Base-by-base conservation (phyloP, 2,329 filamentous ascomycete species). In the Trichoderma lentiforme region DNA sequence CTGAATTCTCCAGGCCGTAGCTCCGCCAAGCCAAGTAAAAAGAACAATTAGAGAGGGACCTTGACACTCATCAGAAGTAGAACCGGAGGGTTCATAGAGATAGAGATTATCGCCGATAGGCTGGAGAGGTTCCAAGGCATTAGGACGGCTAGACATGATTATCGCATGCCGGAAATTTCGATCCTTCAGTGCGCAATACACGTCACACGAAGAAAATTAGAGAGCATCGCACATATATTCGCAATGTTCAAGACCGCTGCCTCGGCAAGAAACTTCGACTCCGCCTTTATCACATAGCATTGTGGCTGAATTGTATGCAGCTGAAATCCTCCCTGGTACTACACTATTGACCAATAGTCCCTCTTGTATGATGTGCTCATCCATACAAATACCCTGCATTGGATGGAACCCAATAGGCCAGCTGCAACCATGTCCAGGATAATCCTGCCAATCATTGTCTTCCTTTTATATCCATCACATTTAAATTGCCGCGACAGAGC, bases 31-130 rank as follows among this genome's bases (percentile, higher is more conserved):
- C 68, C 68, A 70, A 2, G 58, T 57, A 30, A 56, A 63, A 21
- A 70, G 26, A 24, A 70, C 28, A 11, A 70, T 70, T 3, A 70
- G 26, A 34, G 68, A 70, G 1, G 68, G 68, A 3, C 58, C 68
- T 3, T 51, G 14, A 6, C 28, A 24, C 21, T 58, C 28, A 6
- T 62, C 21, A 3, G 18, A 26, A 18, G 58, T 1, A 26, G 15
- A 9, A 24, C 15, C 15, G 24, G 39, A 24, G 24, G 63, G 47
- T 21, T 63, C 43, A 21, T 61, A 63, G 26, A 70, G 28, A 8
- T 62, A 70, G 12, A 51, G 30, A 26, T 70, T 18, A 4, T 63
- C 39, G 28, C 57, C 68, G 15, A 70, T 63, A 30, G 15, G 18
- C 15, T 53, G 68, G 18, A 70, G 28, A 26, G 68, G 68, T 30